These are phyloP conservation scores for Populus tremula DNA, from an alignment of 345 rosid species.

Conservation along the genomic window DNA sequence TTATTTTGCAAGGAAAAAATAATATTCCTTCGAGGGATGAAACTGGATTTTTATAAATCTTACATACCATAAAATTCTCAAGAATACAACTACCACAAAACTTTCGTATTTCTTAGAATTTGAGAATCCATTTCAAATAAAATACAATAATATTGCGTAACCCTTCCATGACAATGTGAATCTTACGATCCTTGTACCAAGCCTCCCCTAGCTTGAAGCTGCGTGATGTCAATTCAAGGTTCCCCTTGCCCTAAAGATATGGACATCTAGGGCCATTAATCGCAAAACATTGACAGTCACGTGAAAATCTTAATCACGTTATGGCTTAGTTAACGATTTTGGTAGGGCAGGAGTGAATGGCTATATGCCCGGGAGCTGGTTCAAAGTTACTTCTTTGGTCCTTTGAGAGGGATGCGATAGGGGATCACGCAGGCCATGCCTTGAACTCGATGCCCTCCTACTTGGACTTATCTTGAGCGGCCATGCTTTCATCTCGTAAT, in stretches of 20 bases:
- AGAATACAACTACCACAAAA: not conserved
- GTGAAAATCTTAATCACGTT: constrained; percentile 15
- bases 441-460: not conserved
- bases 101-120: too few species aligned
- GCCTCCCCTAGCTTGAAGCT: not conserved
- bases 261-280: constrained; percentile 11
- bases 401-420: not conserved
- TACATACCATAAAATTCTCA: not conserved
- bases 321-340: not conserved
- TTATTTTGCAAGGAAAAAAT: too few species aligned
- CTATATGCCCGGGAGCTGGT: not conserved
- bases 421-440: not conserved
- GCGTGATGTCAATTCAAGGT: not conserved
- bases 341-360: not conserved
- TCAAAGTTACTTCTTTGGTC: not conserved
- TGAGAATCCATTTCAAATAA: not conserved
- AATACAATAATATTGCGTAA: too few species aligned
- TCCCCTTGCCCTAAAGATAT: not conserved
- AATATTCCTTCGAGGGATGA: not conserved
- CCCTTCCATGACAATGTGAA: not conserved
- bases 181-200: not conserved
- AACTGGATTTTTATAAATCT: not conserved
- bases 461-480: not conserved
- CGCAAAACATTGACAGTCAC: constrained; percentile 17
- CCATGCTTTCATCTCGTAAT: too few species aligned